Evolutionary conservation across 257 asterid genomes (phyloP), one percentile per base, ranked within the genome.

Genomic region (Gardenia jasminoides): DNA sequence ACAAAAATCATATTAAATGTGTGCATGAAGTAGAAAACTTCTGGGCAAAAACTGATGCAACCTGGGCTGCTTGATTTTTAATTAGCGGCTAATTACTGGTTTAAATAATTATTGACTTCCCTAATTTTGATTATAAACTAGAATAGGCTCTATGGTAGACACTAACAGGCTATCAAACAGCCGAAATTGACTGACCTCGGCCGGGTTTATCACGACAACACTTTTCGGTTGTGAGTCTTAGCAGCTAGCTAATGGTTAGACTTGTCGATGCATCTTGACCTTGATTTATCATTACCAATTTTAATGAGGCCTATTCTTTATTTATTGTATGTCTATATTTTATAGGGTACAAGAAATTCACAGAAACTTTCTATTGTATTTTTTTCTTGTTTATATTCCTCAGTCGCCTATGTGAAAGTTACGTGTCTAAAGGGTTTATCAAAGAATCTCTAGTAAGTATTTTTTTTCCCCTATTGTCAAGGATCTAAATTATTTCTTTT

Each of bases 351-450:
- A 62, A 8, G 36, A 19, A 62, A 26, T 62, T 62, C 67, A 26
- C 10, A 17, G 36, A 62, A 26, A 10, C 67, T 10, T n/a, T 62
- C 11, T 22, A 16, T 54, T 54, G 24, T 36, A n/a, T 75, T 4
- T 75, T 75, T 75, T 75, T 16, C 41, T 36, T 36, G 41, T 59
- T 66, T 76, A 22, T 76, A 20, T 75, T 43, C 47, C 20, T 50
- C 41, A 52, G 75, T 77, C 26, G 24, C 28, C 70, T 73, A 70
- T 36, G 41, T 1, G 75, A 74, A 82, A 78, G 85, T 71, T 64
- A 67, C 77, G 67, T 78, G 76, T 74, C 68, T 67, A 44, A 72
- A 77, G 17, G 48, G 70, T 41, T 28, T 44, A n/a, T 54, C n/a
- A 58, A 36, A 70, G 70, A 58, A 70, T 70, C 20, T 70, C 41